Percentiles rank a stretch among this genome's conserved stretches.
phyloP scores from a whole-genome alignment of 106 monocot genomes.

The Dioscorea alata region DNA sequence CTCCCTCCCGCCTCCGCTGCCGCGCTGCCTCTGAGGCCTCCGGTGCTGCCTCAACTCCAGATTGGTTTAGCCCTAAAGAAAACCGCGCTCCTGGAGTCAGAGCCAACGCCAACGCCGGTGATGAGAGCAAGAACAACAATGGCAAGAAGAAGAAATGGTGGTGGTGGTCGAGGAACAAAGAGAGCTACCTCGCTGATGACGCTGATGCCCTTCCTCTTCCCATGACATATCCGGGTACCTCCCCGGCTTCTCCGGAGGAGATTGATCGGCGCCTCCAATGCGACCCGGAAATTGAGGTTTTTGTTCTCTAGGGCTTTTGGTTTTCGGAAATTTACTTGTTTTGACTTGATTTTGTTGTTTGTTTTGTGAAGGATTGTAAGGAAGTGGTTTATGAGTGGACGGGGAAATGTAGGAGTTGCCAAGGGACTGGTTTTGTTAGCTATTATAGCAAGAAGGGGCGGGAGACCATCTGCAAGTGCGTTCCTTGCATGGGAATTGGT shows the following conservation, averaged over 20 bases:
- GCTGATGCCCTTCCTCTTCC: slow-evolving; percentile 66
- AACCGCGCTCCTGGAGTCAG: neutral
- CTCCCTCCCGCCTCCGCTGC: slow-evolving; percentile 6
- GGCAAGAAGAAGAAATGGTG: slow-evolving; percentile 48
- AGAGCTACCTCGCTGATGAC: slow-evolving; percentile 71
- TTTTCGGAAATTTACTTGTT: neutral
- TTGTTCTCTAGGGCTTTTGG: neutral
- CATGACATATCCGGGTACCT: slow-evolving; percentile 54
- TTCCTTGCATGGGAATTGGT: slow-evolving; percentile 93
- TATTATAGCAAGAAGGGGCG: slow-evolving; percentile 71
- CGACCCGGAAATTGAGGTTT: slow-evolving; percentile 59
- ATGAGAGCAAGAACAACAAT: slow-evolving; percentile 33
- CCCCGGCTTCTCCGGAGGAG: slow-evolving; percentile 50
- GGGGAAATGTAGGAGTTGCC: slow-evolving; percentile 89
- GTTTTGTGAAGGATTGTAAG: slow-evolving; percentile 46
- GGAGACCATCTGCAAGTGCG: slow-evolving; percentile 87
- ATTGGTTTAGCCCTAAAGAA: slow-evolving; percentile 56
- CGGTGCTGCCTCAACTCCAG: slow-evolving; percentile 25
- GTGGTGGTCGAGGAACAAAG: slow-evolving; percentile 76
- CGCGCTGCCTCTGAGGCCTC: slow-evolving; percentile 25
- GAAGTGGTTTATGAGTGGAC: slow-evolving; percentile 83
- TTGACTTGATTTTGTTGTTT: slow-evolving; percentile 1
- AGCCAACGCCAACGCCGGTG: slow-evolving; percentile 13
- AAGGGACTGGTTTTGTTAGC: slow-evolving; percentile 77
- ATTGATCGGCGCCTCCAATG: slow-evolving; percentile 60